These are phyloP conservation scores for Sextonia rubra DNA, from an alignment of 164 flowering plant species.

Conservation along the genomic window DNA sequence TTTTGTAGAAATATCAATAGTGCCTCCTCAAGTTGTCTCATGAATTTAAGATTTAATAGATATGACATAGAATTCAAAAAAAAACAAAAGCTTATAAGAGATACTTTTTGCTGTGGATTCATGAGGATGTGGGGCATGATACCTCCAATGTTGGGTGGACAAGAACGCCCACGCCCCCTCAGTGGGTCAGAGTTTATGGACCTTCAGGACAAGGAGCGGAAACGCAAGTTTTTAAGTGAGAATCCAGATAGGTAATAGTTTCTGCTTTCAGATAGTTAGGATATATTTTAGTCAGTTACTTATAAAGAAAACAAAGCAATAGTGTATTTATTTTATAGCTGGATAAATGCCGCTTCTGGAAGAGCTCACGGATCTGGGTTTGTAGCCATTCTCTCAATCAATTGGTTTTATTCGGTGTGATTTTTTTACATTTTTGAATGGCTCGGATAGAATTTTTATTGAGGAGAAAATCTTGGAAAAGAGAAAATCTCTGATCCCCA, in stretches of 20 bases:
- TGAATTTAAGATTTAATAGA: too few species aligned
- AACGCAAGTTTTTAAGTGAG: slow-evolving; percentile 22
- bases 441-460: too few species aligned
- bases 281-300: background rate
- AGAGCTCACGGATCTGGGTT: background rate
- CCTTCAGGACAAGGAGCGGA: slow-evolving; percentile 33
- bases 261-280: background rate
- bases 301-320: too few species aligned
- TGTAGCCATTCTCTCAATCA: too few species aligned
- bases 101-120: slow-evolving; percentile 36
- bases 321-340: too few species aligned
- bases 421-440: too few species aligned
- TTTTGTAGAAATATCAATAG: too few species aligned
- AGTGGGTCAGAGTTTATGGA: slow-evolving; percentile 27
- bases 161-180: slow-evolving; percentile 23
- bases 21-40: too few species aligned
- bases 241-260: slow-evolving; percentile 37
- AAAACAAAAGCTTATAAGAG: background rate
- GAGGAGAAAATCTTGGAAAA: too few species aligned
- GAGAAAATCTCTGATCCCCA: too few species aligned
- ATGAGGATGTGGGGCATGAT: slow-evolving; percentile 33
- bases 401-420: too few species aligned
- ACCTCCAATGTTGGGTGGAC: slow-evolving; percentile 23
- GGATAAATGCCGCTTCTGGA: background rate
- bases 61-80: too few species aligned